Evolutionary conservation across 2,329 filamentous ascomycete genomes (phyloP).

Genomic region (Hypoxylon sp.): DNA sequence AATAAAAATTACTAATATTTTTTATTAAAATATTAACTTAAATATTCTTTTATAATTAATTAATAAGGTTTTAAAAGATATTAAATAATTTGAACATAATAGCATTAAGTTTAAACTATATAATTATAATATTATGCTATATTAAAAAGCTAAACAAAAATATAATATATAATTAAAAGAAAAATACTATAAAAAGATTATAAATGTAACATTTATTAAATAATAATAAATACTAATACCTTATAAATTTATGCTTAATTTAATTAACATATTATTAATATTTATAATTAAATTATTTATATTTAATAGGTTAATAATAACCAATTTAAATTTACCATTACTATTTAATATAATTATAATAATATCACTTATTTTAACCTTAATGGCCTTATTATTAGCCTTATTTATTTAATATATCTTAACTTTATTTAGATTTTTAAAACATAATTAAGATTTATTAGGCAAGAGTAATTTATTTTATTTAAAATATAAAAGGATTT

Average conservation of each 20-base stretch:
- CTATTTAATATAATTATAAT: too few relatives aligned
- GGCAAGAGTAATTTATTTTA: too few relatives aligned
- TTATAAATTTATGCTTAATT: neutral
- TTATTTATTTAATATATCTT: too few relatives aligned
- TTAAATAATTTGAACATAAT: conserved; percentile 1
- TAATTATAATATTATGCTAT: neutral
- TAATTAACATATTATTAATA: neutral
- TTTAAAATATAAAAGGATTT: too few relatives aligned
- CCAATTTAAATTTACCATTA: too few relatives aligned
- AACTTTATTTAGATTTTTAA: too few relatives aligned
- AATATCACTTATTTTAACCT: too few relatives aligned
- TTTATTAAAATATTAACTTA: neutral
- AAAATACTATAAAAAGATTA: neutral
- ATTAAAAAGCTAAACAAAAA: neutral
- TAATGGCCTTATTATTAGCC: too few relatives aligned
- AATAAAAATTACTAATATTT: neutral
- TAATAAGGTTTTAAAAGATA: conserved; percentile 2
- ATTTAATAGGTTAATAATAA: too few relatives aligned
- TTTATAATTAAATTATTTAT: too few relatives aligned
- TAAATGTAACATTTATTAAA: neutral
- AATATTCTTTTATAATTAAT: neutral
- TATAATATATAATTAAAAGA: conserved; percentile 2
- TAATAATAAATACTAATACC: neutral
- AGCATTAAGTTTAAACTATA: conserved; percentile 4
- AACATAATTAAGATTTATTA: too few relatives aligned